phyloP scores from a whole-genome alignment of 805 yeast genomes.

The Candida oleophila region DNA sequence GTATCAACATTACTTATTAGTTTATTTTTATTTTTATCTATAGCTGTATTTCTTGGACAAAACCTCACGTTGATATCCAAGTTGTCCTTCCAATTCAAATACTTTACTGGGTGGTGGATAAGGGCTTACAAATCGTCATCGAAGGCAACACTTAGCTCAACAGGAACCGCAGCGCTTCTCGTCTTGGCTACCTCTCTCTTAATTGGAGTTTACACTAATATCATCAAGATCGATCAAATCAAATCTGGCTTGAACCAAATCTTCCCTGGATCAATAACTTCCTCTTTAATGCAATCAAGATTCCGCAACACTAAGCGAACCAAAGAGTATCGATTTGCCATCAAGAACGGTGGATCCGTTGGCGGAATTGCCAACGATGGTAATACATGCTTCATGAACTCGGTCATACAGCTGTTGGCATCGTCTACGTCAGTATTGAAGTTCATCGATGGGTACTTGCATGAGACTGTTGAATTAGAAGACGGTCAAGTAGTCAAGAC shows the following conservation, averaged over 20 bases:
- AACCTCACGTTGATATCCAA: background rate
- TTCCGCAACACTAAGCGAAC: conserved; percentile 3
- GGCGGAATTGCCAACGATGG: conserved; percentile 92
- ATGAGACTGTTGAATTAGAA: conserved; percentile 27
- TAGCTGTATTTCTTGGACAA: background rate
- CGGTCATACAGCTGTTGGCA: conserved; percentile 81
- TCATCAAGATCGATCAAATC: background rate
- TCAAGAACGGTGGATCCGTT: conserved; percentile 64
- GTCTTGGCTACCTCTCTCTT: background rate
- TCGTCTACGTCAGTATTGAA: conserved; percentile 60
- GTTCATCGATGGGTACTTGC: conserved; percentile 49
- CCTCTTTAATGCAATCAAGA: conserved; percentile 3
- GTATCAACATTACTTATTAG: background rate
- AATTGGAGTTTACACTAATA: background rate
- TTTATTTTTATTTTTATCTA: background rate
- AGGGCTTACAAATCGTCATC: background rate
- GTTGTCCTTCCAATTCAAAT: background rate
- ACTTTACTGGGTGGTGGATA: background rate
- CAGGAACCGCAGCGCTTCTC: background rate
- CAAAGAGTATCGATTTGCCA: conserved; percentile 38
- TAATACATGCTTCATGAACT: conserved; percentile 92
- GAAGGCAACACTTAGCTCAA: background rate
- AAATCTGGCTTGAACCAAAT: background rate
- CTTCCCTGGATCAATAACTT: background rate
- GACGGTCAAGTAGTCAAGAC: conserved; percentile 8